Conservation (phyloP, 106 monocot genomes). For the Allium cepa region DNA sequence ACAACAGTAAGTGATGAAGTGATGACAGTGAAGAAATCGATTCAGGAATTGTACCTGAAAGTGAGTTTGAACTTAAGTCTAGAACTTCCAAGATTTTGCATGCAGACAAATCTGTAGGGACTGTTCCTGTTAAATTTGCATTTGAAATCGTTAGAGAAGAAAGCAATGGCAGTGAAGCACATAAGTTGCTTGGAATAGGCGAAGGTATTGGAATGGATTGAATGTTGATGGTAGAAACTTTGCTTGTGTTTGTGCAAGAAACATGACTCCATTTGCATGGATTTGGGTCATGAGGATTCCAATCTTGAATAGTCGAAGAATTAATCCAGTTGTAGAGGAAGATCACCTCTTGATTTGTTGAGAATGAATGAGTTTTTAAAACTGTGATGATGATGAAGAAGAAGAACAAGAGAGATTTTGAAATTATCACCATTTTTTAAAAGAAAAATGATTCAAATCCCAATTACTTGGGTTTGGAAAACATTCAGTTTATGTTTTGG, state of each 20-base stretch:
- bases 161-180: conserved; percentile 28
- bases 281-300: conserved; percentile 32
- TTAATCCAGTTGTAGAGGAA: conserved; percentile 6
- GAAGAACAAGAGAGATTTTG: neutral
- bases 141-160: conserved; percentile 49
- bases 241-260: conserved; percentile 18
- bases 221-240: conserved; percentile 36
- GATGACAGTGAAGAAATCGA: conserved; percentile 13
- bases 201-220: conserved; percentile 39
- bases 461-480: conserved; percentile 19
- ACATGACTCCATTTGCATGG: conserved; percentile 81
- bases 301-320: conserved; percentile 14
- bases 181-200: conserved; percentile 53
- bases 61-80: conserved; percentile 61
- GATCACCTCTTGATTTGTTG: conserved; percentile 7
- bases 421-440: neutral
- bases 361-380: neutral
- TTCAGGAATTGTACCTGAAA: conserved; percentile 53
- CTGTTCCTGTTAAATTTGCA: conserved; percentile 45
- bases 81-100: conserved; percentile 22
- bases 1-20: conserved; percentile 54
- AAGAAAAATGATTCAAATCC: neutral
- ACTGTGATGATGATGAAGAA: conserved; percentile 8
- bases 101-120: conserved; percentile 38
- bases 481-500: conserved; percentile 11